Base-by-base conservation (phyloP, 768 basidiomycete genomes). In the Cystofilobasidium bisporidii region DNA sequence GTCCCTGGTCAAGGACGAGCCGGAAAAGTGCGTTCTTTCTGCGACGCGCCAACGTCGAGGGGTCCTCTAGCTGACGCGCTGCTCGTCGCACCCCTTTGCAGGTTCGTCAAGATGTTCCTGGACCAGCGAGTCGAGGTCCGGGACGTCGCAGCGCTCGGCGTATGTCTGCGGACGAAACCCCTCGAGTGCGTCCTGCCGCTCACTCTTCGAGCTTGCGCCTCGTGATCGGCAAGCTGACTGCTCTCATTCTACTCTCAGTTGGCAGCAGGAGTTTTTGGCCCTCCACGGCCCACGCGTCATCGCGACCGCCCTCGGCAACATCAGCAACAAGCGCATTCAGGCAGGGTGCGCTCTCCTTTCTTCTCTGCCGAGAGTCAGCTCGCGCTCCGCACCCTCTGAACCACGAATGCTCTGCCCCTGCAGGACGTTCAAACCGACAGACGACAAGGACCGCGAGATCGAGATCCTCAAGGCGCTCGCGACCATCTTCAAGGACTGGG, bases 391-490 rank as follows among this genome's bases (percentile, higher is more conserved):
- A 36, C 6, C 36, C 82, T 88, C 88, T 87, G 72, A 73, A 79
- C 70, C 28, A 17, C 59, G 55, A 32, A 36, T 55, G 41, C 30
- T 68, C 9, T 38, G 41, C 41, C 15, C 41, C 12, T n/a, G 41
- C 41, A 43, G 18, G 22, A 17, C n/a, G 2, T 48, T 48, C 47
- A 43, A 47, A 68, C 81, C 82, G 50, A 85, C 84, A 60, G 75
- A 77, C 22, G 91, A 97, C 73, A 81, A 83, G 41, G 76, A 78
- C 18, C 78, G 96, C 28, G 94, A 98, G 76, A 84, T 89, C 61
- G 94, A 97, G 78, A 80, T 93, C 61, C 83, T 88, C 67, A 94
- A 91, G 77, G 91, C 89, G 76, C 77, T 98, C 69, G 87, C 84
- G 74, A 84, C 84, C 32, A 87, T 94, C 32, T 79, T 96, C 47